A percentile compares a stretch with the other conserved stretches of the same genome.
phyloP scores from a whole-genome alignment of 192 early-diverging fungal species.

The Glomus cerebriforme region DNA sequence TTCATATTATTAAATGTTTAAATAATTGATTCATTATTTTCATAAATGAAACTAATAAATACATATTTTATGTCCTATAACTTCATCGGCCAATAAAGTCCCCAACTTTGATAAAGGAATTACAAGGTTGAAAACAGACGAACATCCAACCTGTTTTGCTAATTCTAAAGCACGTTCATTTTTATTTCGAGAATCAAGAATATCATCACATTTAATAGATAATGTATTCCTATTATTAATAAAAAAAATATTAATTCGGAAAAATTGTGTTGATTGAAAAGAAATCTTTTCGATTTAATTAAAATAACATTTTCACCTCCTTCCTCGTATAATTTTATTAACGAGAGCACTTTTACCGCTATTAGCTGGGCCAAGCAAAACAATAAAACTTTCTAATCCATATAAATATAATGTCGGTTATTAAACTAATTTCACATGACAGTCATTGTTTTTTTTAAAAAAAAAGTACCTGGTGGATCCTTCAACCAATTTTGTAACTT shows the following conservation, averaged over 20 bases:
- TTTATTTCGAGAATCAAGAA: slow-evolving; percentile 72
- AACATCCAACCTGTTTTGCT: slow-evolving; percentile 87
- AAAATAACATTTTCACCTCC: slow-evolving; percentile 46
- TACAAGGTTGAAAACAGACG: slow-evolving; percentile 85
- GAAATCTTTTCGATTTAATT: background rate
- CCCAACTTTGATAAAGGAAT: slow-evolving; percentile 72
- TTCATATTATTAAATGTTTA: background rate
- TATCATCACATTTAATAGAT: slow-evolving; percentile 75
- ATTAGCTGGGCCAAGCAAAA: slow-evolving; percentile 84
- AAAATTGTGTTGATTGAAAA: background rate
- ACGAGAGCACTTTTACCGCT: slow-evolving; percentile 80
- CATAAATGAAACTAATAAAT: background rate
- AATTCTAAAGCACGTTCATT: slow-evolving; percentile 73
- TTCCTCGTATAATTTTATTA: slow-evolving; percentile 63
- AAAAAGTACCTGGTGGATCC: slow-evolving; percentile 51
- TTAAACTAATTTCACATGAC: background rate
- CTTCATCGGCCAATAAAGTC: slow-evolving; percentile 81
- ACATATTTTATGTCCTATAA: slow-evolving; percentile 87
- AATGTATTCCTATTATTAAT: slow-evolving; percentile 58
- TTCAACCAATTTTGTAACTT: slow-evolving; percentile 60
- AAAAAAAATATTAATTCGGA: background rate
- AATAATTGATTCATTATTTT: background rate
- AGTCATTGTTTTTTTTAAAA: background rate
- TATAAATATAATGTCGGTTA: background rate
- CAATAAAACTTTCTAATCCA: slow-evolving; percentile 70